These are phyloP conservation scores for Sugiyamaella floridensis DNA, from an alignment of 805 yeast genomes.

Conservation along the genomic window DNA sequence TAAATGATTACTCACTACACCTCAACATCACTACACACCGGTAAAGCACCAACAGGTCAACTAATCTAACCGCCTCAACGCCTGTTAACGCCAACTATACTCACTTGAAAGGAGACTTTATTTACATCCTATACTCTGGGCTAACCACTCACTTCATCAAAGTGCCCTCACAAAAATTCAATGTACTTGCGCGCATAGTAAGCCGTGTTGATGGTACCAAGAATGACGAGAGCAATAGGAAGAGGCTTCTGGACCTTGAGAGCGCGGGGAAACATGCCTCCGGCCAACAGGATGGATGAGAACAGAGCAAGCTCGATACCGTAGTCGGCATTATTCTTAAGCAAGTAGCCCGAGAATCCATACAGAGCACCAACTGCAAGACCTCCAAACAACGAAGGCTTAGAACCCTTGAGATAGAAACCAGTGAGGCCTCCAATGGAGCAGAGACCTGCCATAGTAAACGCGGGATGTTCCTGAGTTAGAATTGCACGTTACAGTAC, in stretches of 20 bases:
- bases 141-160: background rate
- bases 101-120: no score
- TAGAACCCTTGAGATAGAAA: constrained; percentile 57
- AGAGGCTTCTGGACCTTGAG: constrained; percentile 61
- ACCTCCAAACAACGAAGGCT: constrained; percentile 83
- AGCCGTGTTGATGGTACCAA: constrained; percentile 57
- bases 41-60: no score
- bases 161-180: constrained; percentile 42
- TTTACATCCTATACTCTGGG: no score
- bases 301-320: constrained; percentile 79
- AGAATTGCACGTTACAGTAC: background rate
- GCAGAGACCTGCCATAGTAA: constrained; percentile 61
- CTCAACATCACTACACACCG: no score
- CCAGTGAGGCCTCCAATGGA: constrained; percentile 69
- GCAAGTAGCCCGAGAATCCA: constrained; percentile 49
- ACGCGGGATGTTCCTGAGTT: constrained; percentile 69
- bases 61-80: no score
- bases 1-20: no score
- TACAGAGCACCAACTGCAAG: constrained; percentile 32
- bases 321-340: constrained; percentile 63
- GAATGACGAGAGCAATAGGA: constrained; percentile 55
- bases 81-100: no score
- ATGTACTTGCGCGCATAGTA: constrained; percentile 72
- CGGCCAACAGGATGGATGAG: constrained; percentile 56
- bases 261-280: constrained; percentile 70